Evolutionary conservation across 106 monocot genomes (phyloP), one percentile per base, ranked within the genome.

Genomic region (Narthecium ossifragum): DNA sequence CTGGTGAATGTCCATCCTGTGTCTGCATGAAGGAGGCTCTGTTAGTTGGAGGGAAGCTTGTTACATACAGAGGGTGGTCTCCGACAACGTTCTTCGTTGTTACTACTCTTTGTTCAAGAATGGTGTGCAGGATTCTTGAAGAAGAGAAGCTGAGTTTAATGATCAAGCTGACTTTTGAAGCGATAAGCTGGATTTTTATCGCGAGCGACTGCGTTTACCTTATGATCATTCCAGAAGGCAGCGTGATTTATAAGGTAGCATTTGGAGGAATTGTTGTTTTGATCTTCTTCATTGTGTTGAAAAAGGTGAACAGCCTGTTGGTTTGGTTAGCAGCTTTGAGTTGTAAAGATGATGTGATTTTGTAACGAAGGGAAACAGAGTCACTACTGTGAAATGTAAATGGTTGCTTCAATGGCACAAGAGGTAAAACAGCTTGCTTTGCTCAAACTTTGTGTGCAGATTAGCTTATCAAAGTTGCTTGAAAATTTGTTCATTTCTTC

Each of bases 1-100:
- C 88, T 5, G 85, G 88, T 7, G 88, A 75, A 62, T 93, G 92
- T 40, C 49, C 51, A 15, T 63, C 88, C 13, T 93, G 88, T 34
- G 73, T 88, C 29, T 93, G 88, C 70, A 46, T 84, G 45, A 66
- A 25, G 8, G 58, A 82, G 15, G 77, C 81, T n/a, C 31, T 92
- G 75, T 71, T 82, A 17, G 84, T 74, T 0, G 92, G 92, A n/a
- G 92, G 92, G 22, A 70, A 43, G 37, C 5, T 70, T 4, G 65
- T 74, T 3, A 45, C 52, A 0, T 88, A 88, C 50, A 64, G 81
- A 30, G 92, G 75, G 6, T 76, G 75, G 69, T 92, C 92, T 13
- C 58, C 41, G 65, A 79, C 88, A 8, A 72, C 68, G 10, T 38
- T 84, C 53, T 28, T 59, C 4, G 73, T 92, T 14, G 65, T 81